Base-by-base conservation (phyloP, 441 rosid species). In the Populus hybrid region DNA sequence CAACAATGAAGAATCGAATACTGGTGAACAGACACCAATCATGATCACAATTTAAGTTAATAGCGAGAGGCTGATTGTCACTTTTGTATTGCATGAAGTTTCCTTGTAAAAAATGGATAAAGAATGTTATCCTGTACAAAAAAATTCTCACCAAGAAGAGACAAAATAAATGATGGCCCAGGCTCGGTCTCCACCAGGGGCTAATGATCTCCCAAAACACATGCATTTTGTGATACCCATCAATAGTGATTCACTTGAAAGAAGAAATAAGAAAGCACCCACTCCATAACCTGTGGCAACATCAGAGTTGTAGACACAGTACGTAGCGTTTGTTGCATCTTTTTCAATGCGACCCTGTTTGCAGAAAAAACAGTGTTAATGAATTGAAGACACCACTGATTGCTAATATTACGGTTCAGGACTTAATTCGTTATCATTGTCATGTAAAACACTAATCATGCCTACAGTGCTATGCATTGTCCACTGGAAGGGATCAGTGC, bases 231-330 rank as follows among this genome's bases (percentile, higher is more conserved):
- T 92, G 63, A 95, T 92, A 19, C 90, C 93, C 98, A 94, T 95
- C 78, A 93, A 85, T 38, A 93, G 85, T 26, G 97, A 91, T 88
- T 95, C 93, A 71, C 98, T 82, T 0, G 97, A 89, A 79, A 93
- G 94, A 79, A 95, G 97, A 85, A 93, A 95, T 69, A 95, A 82
- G 86, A 95, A 95, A 70, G 91, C 91, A 61, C 98, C 99, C 18
- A 93, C 98, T 71, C 97, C 98, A 81, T 93, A 95, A 72, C 98
- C 99, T 75, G 98, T 95, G 34, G 98, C 97, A 75, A 88, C 94
- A 85, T 93, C 97, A 32, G 97, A 93, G 78, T 86, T 85, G 85
- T 95, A 95, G 28, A 90, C 91, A 66, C 98, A 93, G 36, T 86
- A 95, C 0, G 96, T 89, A 46, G 88, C 79, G 73, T 91, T 93